Evolutionary conservation across 1,284 basidiomycete species (phyloP).

Genomic region (Somion occarium): DNA sequence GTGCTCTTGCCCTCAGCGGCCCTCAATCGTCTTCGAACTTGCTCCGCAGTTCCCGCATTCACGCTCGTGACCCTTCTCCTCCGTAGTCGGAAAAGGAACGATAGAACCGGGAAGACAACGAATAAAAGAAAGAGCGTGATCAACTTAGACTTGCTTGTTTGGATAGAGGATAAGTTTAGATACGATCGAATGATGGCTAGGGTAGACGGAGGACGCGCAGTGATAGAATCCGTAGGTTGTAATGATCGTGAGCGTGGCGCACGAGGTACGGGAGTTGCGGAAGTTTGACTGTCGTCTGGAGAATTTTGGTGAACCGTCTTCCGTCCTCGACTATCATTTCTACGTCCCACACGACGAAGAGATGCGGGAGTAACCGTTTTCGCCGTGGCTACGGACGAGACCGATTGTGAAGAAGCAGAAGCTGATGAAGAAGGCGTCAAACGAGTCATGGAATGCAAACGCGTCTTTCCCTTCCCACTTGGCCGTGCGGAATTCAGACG

Average conservation of each 20-base stretch:
- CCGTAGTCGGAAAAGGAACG: slow-evolving; percentile 48
- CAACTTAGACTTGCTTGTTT: slow-evolving; percentile 31
- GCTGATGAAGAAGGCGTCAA: slow-evolving; percentile 17
- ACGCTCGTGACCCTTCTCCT: slow-evolving; percentile 27
- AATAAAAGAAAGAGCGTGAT: slow-evolving; percentile 50
- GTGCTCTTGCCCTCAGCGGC: slow-evolving; percentile 35
- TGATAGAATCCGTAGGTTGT: slow-evolving; percentile 7
- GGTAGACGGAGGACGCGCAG: slow-evolving; percentile 20
- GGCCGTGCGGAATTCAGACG: slow-evolving; percentile 10
- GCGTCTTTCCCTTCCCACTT: slow-evolving; percentile 11
- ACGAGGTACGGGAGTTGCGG: slow-evolving; percentile 10
- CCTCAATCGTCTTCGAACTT: slow-evolving; percentile 51
- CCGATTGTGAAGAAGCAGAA: slow-evolving; percentile 22
- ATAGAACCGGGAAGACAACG: slow-evolving; percentile 57
- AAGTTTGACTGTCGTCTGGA: background rate
- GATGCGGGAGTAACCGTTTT: slow-evolving; percentile 22
- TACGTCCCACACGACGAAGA: slow-evolving; percentile 8
- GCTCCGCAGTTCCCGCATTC: slow-evolving; percentile 41
- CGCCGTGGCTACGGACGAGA: slow-evolving; percentile 25
- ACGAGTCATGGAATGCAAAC: slow-evolving; percentile 10
- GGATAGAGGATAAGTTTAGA: slow-evolving; percentile 13
- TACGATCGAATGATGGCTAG: slow-evolving; percentile 26
- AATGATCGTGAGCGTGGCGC: slow-evolving; percentile 16
- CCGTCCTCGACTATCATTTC: slow-evolving; percentile 3
- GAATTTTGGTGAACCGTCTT: background rate